Conservation (phyloP, 169 alveolate species). For the Cyclospora cayetanensis region DNA sequence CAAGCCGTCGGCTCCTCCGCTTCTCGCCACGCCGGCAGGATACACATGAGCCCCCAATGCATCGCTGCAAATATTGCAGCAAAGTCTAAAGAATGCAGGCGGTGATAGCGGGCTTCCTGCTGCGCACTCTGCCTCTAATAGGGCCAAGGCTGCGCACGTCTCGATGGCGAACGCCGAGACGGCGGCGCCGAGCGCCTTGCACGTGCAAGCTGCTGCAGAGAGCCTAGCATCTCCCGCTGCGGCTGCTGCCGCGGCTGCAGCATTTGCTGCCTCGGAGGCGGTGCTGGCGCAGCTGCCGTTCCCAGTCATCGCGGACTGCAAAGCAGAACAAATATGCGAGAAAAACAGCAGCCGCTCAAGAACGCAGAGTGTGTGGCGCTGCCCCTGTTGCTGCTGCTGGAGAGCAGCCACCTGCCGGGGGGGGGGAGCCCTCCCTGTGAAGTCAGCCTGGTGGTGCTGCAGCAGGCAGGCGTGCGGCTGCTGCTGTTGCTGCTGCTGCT, state of each 20-base stretch:
- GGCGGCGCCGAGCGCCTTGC: background rate
- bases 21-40: background rate
- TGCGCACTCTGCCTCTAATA: slow-evolving; percentile 33
- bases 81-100: background rate
- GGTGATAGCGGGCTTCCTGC: slow-evolving; percentile 11
- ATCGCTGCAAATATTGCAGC: slow-evolving; percentile 33
- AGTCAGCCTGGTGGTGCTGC: slow-evolving; percentile 29
- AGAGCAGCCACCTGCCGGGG: too few species aligned
- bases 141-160: background rate
- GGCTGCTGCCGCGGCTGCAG: slow-evolving; percentile 17
- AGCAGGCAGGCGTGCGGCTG: background rate
- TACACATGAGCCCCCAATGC: too few species aligned
- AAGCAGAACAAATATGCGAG: background rate
- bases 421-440: too few species aligned
- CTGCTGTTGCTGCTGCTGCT: slow-evolving; percentile 13
- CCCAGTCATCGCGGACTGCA: background rate
- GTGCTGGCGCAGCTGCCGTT: slow-evolving; percentile 38
- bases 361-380: background rate
- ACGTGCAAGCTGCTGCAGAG: slow-evolving; percentile 3
- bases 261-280: background rate
- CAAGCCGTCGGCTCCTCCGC: background rate
- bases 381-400: slow-evolving; percentile 32
- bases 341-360: slow-evolving; percentile 36
- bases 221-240: slow-evolving; percentile 30
- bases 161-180: background rate